Base-by-base conservation (phyloP, 2,329 filamentous ascomycete genomes). In the Xylariaceae sp. region DNA sequence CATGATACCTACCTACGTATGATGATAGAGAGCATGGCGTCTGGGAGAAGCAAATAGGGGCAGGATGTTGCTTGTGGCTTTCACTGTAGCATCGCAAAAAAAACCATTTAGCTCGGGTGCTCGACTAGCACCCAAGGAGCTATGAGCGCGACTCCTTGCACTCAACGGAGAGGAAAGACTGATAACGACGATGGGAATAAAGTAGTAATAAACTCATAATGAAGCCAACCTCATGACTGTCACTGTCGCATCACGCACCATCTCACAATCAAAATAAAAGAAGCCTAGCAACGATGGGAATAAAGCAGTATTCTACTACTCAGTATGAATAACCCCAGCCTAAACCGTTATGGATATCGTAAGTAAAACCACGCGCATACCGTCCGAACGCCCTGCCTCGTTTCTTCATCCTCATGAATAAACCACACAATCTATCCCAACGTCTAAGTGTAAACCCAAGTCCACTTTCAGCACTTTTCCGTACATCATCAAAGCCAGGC, bases 11-110 rank as follows among this genome's bases (percentile, higher is more conserved):
- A 7, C 15, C 15, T n/a, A 47, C 11, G 15, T 18, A 17, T 2
- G 5, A 45, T 53, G 13, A n/a, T 55, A 4, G 53, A 7, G 15
- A 55, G 61, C 58, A 59, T 57, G 61, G 61, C 53, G 61, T 62
- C 54, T 56, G 45, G 53, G 17, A 50, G 39, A 45, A 35, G 18
- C 37, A 55, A 53, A 37, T 23, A 18, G 10, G 45, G 18, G 42
- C 10, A 39, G 45, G 23, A 30, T 6, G 23, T 30, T 5, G 37
- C 11, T 7, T 42, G 2, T 42, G 37, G 37, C 23, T 30, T 30
- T 30, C 23, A 5, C 23, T 30, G 23, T 30, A 30, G 23, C 23
- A 30, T 30, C 1, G 23, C 23, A 30, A 5, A 30, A 30, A 23
- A 2, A 23, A 30, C 23, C 23, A 30, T 5, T 30, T 30, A 30